Evolutionary conservation across 2,329 filamentous ascomycete genomes (phyloP), one percentile per base, ranked within the genome.

Genomic region (Colletotrichum simmondsii): DNA sequence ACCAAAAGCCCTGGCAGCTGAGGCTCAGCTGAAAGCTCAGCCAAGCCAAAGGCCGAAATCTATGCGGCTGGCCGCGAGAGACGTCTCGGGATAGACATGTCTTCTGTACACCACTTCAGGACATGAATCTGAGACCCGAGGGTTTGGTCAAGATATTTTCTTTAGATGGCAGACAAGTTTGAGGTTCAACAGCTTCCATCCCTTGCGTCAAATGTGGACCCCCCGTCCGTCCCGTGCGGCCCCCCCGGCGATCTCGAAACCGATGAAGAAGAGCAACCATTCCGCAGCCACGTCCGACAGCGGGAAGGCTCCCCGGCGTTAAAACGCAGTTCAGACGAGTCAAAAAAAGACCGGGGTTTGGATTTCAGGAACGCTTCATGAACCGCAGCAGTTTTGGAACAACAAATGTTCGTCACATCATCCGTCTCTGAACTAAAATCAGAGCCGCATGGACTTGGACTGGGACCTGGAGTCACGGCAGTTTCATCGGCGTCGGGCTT

Each of bases 281-380:
- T 19, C 28, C 53, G 10, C 16, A 19, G 24, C 10, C 2, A 11
- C 19, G 49, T 37, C 28, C 42, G 19, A 32, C 42, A 30, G 24
- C 35, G 42, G 42, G 42, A 49, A 4, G 6, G 16, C 42, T 49
- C 42, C 49, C 32, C 22, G n/a, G 58, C 16, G 32, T 64, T 49
- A 59, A 60, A 64, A 69, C 70, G 26, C 53, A 14, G 46, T 56
- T 65, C 63, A 61, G 68, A 71, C 63, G 65, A 69, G 22, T 32
- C 22, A 37, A 30, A 19, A 19, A 37, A 19, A 22, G 52, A 42
- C n/a, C 12, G 14, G 65, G 35, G 65, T 42, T n/a, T n/a, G n/a
- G 37, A 5, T 5, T 16, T 46, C 10, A 5, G 19, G 22, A 35
- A 24, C 30, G 24, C n/a, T 30, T 24, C n/a, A 28, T n/a, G 24